Percentiles rank a stretch among this genome's conserved stretches.
These are phyloP conservation scores for Malus hybrid DNA, from an alignment of 331 rosid genomes.

Conservation along the genomic window DNA sequence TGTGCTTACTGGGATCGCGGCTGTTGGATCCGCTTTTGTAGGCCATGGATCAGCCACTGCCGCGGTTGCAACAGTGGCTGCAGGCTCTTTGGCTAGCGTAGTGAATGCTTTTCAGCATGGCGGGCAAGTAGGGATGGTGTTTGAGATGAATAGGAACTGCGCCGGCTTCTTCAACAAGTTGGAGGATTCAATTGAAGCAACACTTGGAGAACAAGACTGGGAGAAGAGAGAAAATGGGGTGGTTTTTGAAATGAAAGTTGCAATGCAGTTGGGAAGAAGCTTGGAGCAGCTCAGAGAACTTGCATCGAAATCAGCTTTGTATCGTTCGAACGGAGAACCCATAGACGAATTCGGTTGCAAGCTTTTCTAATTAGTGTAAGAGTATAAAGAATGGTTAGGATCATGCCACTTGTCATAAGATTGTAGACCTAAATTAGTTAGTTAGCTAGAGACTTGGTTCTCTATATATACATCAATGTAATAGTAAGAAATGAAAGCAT, in stretches of 20 bases:
- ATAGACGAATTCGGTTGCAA: constrained; percentile 67
- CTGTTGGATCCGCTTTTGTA: constrained; percentile 39
- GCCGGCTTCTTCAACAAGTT: constrained; percentile 49
- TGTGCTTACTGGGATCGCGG: constrained; percentile 61
- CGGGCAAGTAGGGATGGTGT: constrained; percentile 72
- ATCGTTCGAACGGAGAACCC: constrained; percentile 30
- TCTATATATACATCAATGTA: too few relatives aligned
- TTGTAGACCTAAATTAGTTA: too few relatives aligned
- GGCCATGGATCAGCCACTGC: constrained; percentile 30
- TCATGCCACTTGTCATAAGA: too few relatives aligned
- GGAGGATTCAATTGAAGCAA: constrained; percentile 36
- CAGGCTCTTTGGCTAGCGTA: constrained; percentile 51
- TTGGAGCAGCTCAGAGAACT: constrained; percentile 45
- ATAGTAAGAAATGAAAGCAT: too few relatives aligned
- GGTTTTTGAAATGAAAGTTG: constrained; percentile 49
- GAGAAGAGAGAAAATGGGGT: constrained; percentile 59
- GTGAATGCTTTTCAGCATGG: constrained; percentile 64
- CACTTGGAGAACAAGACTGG: constrained; percentile 31
- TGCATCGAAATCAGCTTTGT: constrained; percentile 43
- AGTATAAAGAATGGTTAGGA: too few relatives aligned
- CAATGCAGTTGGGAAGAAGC: constrained; percentile 65
- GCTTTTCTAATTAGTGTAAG: constrained; percentile 29
- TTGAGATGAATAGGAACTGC: constrained; percentile 61
- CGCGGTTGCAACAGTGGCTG: constrained; percentile 34
- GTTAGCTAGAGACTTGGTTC: too few relatives aligned